These are phyloP conservation scores for Pseudomassariella vexata DNA, from an alignment of 2,329 filamentous ascomycete genomes.

Conservation along the genomic window DNA sequence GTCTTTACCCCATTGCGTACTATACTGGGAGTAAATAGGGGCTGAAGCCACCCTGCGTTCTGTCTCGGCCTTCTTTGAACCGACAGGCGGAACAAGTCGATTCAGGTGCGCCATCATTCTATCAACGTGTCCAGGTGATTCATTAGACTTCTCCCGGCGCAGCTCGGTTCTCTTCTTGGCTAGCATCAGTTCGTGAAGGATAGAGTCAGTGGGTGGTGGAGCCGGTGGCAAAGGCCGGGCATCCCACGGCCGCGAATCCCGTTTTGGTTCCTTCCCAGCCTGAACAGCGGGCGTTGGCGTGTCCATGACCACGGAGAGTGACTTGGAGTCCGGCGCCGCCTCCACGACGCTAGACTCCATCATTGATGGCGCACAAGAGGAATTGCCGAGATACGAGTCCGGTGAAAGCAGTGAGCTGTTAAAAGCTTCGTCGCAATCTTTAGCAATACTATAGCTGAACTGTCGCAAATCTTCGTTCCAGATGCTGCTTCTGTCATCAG, in stretches of 20 bases:
- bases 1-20: constrained; percentile 28
- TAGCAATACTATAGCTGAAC: constrained; percentile 78
- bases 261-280: constrained; percentile 6
- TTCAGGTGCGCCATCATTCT: constrained; percentile 13
- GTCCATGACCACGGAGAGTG: background rate
- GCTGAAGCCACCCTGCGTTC: constrained; percentile 47
- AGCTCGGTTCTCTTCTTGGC: constrained; percentile 13
- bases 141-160: constrained; percentile 1
- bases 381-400: constrained; percentile 10
- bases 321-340: background rate
- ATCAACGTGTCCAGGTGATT: constrained; percentile 10
- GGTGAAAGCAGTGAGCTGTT: constrained; percentile 51
- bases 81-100: constrained; percentile 4
- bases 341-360: constrained; percentile 4
- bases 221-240: constrained; percentile 45
- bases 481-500: constrained; percentile 17
- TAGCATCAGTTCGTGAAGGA: constrained; percentile 16
- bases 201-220: constrained; percentile 30
- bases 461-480: constrained; percentile 73
- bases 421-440: constrained; percentile 90
- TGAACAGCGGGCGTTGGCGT: constrained; percentile 11
- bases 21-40: constrained; percentile 37
- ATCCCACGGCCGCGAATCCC: constrained; percentile 30
- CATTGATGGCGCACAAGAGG: constrained; percentile 8
- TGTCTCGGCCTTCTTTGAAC: constrained; percentile 16